Base-by-base conservation (phyloP, 305 asterid species). In the Stenogyne calaminthoides region DNA sequence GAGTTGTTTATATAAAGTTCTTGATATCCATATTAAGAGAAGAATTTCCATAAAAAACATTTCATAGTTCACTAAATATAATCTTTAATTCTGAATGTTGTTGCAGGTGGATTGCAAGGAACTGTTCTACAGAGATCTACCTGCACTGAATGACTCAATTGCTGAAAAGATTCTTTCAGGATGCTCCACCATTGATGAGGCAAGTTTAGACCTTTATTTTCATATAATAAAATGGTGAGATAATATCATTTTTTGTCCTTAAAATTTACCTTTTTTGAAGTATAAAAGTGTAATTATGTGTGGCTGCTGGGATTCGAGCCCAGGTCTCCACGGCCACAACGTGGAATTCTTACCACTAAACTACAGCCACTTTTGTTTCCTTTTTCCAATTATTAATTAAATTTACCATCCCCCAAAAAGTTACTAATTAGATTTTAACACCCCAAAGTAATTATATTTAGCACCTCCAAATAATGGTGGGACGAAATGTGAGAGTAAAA, bases 311-410 rank as follows among this genome's bases (percentile, higher is more conserved):
- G 96, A 94, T 91, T 91, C 97, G 97, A 94, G 97, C 97, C 97
- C 97, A 91, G 97, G 97, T 94, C 97, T 90, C 97, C 97, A 91
- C 97, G 93, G 97, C 97, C 97, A 91, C 97, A 94, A 91, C 96
- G 96, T 91, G 91, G 96, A 90, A 90, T 91, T 94, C 99, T 94
- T 20, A 88, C 96, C 96, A 91, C 97, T 93, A 89, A 93, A 93
- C 98, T 88, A 93, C 95, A 89, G 96, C 97, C 96, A 91, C 97
- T 74, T 77, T 74, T 49, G 22, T 32, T 32, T 7, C 10, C 42
- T 37, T 7, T 7, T 32, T 32, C 36, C 36, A 32, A 6, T 3
- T 27, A 27, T 27, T 27, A 27, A 27, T 27, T 27, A 27, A 2
- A 37, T 37, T 37, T 37, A 37, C 11, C 42, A 37, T n/a, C 42